phyloP scores from a whole-genome alignment of 2,329 filamentous ascomycete species.

The Pseudocercospora musae region DNA sequence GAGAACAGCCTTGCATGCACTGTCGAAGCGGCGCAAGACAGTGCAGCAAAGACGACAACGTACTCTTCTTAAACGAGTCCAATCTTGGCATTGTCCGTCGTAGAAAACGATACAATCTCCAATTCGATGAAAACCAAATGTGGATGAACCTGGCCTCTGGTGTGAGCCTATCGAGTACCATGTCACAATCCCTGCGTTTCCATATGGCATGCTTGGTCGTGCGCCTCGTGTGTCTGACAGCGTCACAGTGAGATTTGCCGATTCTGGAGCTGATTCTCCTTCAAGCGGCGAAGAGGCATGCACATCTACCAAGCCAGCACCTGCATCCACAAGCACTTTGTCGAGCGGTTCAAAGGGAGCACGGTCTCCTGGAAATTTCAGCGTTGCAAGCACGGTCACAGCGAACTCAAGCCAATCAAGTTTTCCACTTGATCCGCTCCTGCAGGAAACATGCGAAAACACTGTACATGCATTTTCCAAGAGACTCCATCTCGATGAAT shows the following conservation, averaged over 20 bases:
- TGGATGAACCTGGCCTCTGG: conserved; percentile 12
- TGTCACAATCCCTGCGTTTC: not conserved
- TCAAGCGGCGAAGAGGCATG: not conserved
- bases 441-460: not conserved
- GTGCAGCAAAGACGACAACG: conserved; percentile 12
- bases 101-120: conserved; percentile 4
- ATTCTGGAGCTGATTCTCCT: not conserved
- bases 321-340: not conserved
- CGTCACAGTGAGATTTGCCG: not conserved
- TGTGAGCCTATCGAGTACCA: not conserved
- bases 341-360: not conserved
- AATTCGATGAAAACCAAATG: conserved; percentile 4
- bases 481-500: not conserved
- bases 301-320: not conserved
- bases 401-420: not conserved
- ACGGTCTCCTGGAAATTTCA: not conserved
- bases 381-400: not conserved
- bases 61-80: conserved; percentile 8
- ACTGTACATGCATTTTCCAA: not conserved
- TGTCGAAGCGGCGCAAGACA: conserved; percentile 3
- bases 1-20: conserved; percentile 7
- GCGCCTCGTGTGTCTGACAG: not conserved
- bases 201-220: not conserved
- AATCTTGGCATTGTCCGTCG: conserved; percentile 7
- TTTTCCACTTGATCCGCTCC: not conserved